Percentiles rank a stretch among this genome's conserved stretches.
These are phyloP conservation scores for Globisporangium acanthophoron DNA, from an alignment of 352 stramenopile genomes.

Conservation along the genomic window DNA sequence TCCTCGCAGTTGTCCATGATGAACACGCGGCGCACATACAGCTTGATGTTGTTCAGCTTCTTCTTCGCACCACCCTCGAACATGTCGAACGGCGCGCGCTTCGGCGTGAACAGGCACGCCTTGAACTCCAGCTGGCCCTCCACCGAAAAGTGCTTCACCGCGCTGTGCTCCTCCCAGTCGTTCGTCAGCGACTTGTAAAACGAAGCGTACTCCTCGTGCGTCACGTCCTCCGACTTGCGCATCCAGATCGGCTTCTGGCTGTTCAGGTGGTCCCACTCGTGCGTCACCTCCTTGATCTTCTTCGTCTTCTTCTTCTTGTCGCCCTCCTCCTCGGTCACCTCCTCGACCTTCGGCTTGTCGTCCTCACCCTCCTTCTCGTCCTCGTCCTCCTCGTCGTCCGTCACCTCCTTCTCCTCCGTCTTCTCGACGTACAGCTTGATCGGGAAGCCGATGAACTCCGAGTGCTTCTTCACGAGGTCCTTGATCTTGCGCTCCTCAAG, in stretches of 20 bases:
- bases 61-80: conserved; percentile 99
- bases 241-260: conserved; percentile 99
- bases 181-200: conserved; percentile 99
- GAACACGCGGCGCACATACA: conserved; percentile 99
- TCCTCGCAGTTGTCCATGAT: conserved; percentile 99
- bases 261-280: conserved; percentile 99
- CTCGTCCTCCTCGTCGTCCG: conserved; percentile 98
- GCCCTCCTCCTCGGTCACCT: conserved; percentile 95
- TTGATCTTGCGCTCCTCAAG: conserved; percentile 98
- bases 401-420: conserved; percentile 99
- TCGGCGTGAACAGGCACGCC: conserved; percentile 97
- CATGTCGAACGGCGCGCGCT: conserved; percentile 99
- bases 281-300: conserved; percentile 96
- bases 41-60: conserved; percentile 99
- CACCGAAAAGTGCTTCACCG: conserved; percentile 99
- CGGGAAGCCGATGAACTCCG: conserved; percentile 99
- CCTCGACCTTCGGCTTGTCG: conserved; percentile 97
- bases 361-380: conserved; percentile 93
- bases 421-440: conserved; percentile 99
- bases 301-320: conserved; percentile 99
- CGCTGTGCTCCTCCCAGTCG: conserved; percentile 98
- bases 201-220: conserved; percentile 97
- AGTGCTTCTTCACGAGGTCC: conserved; percentile 99
- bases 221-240: conserved; percentile 99
- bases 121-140: conserved; percentile 99